Base-by-base conservation (phyloP, 805 yeast species). In the Maudiozyma serrabonitensis region DNA sequence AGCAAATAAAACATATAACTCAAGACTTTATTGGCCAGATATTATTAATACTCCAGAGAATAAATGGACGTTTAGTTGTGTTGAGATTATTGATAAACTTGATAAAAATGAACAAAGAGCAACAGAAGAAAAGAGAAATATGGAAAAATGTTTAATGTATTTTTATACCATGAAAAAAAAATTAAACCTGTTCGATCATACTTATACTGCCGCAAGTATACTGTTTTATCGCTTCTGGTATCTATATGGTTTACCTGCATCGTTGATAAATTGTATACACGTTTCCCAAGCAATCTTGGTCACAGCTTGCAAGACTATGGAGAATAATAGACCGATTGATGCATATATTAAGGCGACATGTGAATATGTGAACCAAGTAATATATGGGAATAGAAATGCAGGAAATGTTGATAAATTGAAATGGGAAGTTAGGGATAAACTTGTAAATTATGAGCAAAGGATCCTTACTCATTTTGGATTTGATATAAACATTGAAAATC, bases 301-400 rank as follows among this genome's bases (percentile, higher is more conserved):
- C 8, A 67, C 69, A 2, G 67, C 69, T 2, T 66, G 70, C 49
- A 67, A 67, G 52, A 53, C 62, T 7, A 58, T 64, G 54, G 70
- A 67, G 51, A 67, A 67, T 44, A 66, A 66, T 52, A 60, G 70
- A 47, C 69, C 69, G 3, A 61, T 62, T 1, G 67, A 64, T 42
- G 63, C 61, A 7, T 67, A 63, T 49, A 63, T 66, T 2, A 64
- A 64, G 46, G 61, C 64, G 2, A 64, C 69, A 0, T 55, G 64
- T 41, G 64, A 64, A 31, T 59, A 58, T 55, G 45, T 61, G 41
- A 26, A 57, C 46, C 58, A 60, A 49, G 57, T 55, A 40, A 44
- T 54, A 28, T 56, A 58, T 3, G 56, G 56, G 11, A 48, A 50
- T 45, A 58, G 56, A 46, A 55, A 54, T 23, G 53, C 54, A 41